phyloP scores from a whole-genome alignment of 202 grass and related monocot genomes.

The Hordeum pubiflorum region DNA sequence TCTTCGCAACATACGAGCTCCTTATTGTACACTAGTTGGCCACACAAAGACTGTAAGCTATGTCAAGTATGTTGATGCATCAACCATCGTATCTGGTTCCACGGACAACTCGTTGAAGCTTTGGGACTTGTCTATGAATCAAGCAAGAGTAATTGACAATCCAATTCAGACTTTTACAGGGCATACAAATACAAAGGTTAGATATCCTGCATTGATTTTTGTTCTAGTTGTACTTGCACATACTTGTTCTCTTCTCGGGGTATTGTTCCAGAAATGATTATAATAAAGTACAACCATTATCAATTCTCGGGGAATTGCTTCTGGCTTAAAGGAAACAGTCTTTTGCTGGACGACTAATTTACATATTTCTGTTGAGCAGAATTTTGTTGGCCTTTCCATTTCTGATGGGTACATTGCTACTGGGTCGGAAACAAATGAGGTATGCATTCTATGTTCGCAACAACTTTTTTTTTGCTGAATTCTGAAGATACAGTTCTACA shows the following conservation, averaged over 20 bases:
- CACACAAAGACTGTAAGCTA: constrained; percentile 97
- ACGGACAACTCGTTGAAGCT: constrained; percentile 88
- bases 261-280: constrained; percentile 23
- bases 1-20: constrained; percentile 74
- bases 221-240: neutral
- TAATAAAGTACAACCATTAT: neutral
- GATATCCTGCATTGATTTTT: neutral
- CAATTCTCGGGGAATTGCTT: neutral
- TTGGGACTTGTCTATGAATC: constrained; percentile 66
- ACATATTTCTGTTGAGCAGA: constrained; percentile 54
- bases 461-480: neutral
- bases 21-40: constrained; percentile 58
- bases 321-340: neutral
- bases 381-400: constrained; percentile 95
- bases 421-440: constrained; percentile 99
- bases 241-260: neutral
- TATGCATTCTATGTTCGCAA: constrained; percentile 30
- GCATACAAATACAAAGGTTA: constrained; percentile 93
- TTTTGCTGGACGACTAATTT: neutral
- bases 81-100: constrained; percentile 73
- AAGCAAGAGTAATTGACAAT: constrained; percentile 46
- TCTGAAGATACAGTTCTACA: neutral
- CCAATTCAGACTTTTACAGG: constrained; percentile 83
- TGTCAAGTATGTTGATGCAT: constrained; percentile 77
- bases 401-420: constrained; percentile 97